Percentiles rank a stretch among this genome's conserved stretches.
phyloP scores from a whole-genome alignment of 352 stramenopile species.

The Pythium phragmiticola region DNA sequence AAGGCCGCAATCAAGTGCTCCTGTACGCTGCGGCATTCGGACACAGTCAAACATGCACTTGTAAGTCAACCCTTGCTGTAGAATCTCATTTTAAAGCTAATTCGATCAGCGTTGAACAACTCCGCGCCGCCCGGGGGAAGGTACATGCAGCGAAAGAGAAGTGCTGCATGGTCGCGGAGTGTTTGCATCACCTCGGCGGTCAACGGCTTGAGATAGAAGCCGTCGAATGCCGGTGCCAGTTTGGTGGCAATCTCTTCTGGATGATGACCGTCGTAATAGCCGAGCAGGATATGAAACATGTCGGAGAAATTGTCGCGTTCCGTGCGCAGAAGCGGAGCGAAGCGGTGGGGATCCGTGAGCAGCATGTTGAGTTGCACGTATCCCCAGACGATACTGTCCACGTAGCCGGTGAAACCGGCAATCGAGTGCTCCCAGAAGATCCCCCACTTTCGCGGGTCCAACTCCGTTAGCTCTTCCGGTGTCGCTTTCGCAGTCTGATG shows the following conservation, averaged over 20 bases:
- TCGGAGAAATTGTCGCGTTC: background rate
- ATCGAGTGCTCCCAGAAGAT: background rate
- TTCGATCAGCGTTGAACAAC: background rate
- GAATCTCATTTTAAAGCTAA: too few relatives aligned
- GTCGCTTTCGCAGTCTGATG: background rate
- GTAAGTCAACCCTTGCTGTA: too few relatives aligned
- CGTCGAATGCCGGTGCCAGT: conserved; percentile 15
- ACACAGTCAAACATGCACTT: too few relatives aligned
- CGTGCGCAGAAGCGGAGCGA: background rate
- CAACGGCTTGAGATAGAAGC: conserved; percentile 13
- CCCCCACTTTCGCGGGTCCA: background rate
- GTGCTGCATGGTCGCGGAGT: conserved; percentile 16
- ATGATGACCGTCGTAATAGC: conserved; percentile 1
- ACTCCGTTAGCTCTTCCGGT: background rate
- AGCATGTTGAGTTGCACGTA: conserved; percentile 25
- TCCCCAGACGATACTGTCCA: conserved; percentile 13
- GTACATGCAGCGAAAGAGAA: conserved; percentile 24
- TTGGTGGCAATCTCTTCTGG: background rate
- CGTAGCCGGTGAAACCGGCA: conserved; percentile 1
- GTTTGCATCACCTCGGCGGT: conserved; percentile 14
- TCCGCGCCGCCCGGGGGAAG: background rate
- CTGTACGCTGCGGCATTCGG: too few relatives aligned
- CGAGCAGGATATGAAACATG: background rate
- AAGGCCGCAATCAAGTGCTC: too few relatives aligned
- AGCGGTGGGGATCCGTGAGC: conserved; percentile 7